Evolutionary conservation across 164 flowering plant genomes (phyloP).

Genomic region (Magnolia officinalis): DNA sequence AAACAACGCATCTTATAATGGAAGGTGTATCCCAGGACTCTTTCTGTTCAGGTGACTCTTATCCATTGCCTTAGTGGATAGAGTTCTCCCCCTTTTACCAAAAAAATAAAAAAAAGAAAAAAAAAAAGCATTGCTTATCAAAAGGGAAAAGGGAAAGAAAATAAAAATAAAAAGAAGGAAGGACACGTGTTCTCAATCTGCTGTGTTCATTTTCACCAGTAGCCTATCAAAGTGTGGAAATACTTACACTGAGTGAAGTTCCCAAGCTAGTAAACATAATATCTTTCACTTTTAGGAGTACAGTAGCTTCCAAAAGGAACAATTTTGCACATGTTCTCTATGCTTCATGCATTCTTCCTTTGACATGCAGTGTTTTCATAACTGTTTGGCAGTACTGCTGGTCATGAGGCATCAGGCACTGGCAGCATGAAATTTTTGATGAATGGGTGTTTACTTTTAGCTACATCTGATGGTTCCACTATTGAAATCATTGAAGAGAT

Average conservation of each 20-base stretch:
- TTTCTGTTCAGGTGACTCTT: too few species aligned
- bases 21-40: too few species aligned
- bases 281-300: background rate
- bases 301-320: background rate
- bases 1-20: too few species aligned
- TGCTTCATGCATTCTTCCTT: background rate
- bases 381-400: constrained; percentile 42
- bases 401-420: constrained; percentile 56
- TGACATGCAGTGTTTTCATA: background rate
- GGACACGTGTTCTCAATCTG: background rate
- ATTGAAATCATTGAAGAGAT: constrained; percentile 48
- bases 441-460: constrained; percentile 52
- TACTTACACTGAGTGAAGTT: background rate
- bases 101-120: too few species aligned
- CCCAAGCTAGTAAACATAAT: background rate
- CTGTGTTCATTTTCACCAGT: background rate
- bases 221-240: background rate
- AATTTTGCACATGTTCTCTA: background rate
- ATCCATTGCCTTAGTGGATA: too few species aligned
- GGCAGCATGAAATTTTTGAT: constrained; percentile 52
- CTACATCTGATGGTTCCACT: constrained; percentile 50
- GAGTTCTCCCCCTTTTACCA: too few species aligned
- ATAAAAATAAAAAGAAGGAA: background rate
- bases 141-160: too few species aligned
- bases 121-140: too few species aligned